Conservation (phyloP, 208 protist genomes). For the Wallacemonas rigidus region DNA sequence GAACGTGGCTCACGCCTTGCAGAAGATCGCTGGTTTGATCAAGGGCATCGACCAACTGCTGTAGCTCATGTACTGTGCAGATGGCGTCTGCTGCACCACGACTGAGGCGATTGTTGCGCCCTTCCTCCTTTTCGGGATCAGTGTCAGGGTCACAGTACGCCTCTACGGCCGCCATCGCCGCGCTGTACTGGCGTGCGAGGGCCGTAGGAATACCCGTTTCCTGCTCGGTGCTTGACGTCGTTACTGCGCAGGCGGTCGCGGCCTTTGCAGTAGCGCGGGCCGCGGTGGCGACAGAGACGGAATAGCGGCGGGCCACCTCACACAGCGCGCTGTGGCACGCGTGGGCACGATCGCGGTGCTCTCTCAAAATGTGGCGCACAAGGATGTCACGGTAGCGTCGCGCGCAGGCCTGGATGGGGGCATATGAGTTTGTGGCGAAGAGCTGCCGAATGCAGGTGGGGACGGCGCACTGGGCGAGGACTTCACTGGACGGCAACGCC, state of each 20-base stretch:
- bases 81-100: conserved; percentile 19
- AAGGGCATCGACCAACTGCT: conserved; percentile 30
- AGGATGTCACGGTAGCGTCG: conserved; percentile 2
- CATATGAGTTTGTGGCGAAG: conserved; percentile 47
- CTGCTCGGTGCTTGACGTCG: not conserved
- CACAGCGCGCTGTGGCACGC: conserved; percentile 4
- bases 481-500: not conserved
- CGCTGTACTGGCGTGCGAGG: conserved; percentile 8
- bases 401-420: conserved; percentile 33
- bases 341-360: conserved; percentile 7
- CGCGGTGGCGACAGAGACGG: not conserved
- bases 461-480: conserved; percentile 21
- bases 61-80: conserved; percentile 31
- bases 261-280: not conserved
- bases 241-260: not conserved
- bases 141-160: not conserved
- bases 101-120: not conserved
- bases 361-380: not conserved
- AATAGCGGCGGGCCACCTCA: conserved; percentile 9
- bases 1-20: not conserved
- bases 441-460: conserved; percentile 47
- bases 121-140: not conserved
- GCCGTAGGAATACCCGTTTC: not conserved
- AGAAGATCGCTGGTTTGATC: conserved; percentile 3
- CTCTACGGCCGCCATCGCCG: conserved; percentile 6